Conservation (phyloP, 2,329 filamentous ascomycete genomes). For the Taxawa tesnikishii region DNA sequence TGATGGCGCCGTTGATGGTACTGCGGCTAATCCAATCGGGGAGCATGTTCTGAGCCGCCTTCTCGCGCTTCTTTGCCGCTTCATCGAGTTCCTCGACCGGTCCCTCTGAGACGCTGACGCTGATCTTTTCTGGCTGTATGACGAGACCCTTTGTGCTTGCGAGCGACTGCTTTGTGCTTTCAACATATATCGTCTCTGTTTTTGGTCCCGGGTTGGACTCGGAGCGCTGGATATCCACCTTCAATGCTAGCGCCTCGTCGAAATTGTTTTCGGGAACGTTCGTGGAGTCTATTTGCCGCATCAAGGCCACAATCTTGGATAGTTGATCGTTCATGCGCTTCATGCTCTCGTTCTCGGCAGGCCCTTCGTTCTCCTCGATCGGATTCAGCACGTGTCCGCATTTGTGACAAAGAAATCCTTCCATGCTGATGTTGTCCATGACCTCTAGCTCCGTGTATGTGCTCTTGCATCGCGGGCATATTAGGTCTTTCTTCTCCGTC, state of each 20-base stretch:
- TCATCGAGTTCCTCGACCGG: slow-evolving; percentile 21
- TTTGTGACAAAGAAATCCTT: slow-evolving; percentile 65
- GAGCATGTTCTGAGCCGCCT: slow-evolving; percentile 21
- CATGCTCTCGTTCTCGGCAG: slow-evolving; percentile 45
- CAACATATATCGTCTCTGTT: slow-evolving; percentile 19
- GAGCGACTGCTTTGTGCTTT: slow-evolving; percentile 18
- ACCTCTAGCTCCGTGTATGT: slow-evolving; percentile 89
- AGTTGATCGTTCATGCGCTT: slow-evolving; percentile 68
- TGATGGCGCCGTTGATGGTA: slow-evolving; percentile 31
- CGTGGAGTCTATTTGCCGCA: slow-evolving; percentile 65
- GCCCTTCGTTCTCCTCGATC: slow-evolving; percentile 52
- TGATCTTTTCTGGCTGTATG: slow-evolving; percentile 21
- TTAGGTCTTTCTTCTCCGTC: slow-evolving; percentile 79
- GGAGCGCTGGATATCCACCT: slow-evolving; percentile 53
- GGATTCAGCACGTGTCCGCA: slow-evolving; percentile 52
- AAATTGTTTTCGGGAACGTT: slow-evolving; percentile 63
- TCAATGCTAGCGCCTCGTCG: slow-evolving; percentile 52
- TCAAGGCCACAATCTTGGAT: slow-evolving; percentile 62
- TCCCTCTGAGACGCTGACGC: slow-evolving; percentile 21
- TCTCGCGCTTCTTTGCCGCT: slow-evolving; percentile 15
- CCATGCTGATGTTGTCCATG: slow-evolving; percentile 56
- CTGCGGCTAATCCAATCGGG: slow-evolving; percentile 23
- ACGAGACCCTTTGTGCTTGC: slow-evolving; percentile 20
- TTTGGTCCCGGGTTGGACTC: slow-evolving; percentile 46
- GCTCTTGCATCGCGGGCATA: slow-evolving; percentile 66